A percentile compares a stretch with the other conserved stretches of the same genome.
phyloP scores from a whole-genome alignment of 345 rosid species.

The Pistacia atlantica region DNA sequence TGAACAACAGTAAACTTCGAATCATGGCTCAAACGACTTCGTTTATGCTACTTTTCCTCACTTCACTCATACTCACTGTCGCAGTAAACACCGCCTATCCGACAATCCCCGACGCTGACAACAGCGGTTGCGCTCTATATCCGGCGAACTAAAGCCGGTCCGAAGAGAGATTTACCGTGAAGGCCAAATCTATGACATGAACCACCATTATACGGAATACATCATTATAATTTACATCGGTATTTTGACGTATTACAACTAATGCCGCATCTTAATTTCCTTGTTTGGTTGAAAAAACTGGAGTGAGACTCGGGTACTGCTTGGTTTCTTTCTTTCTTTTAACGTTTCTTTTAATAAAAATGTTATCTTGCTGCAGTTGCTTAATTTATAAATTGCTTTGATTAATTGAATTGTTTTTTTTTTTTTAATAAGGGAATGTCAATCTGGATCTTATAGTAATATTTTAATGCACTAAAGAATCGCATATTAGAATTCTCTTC shows the following conservation, averaged over 20 bases:
- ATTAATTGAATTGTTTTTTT: too few species aligned
- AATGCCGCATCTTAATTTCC: too few species aligned
- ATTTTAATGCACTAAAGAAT: not conserved
- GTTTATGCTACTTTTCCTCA: not conserved
- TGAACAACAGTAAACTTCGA: too few species aligned
- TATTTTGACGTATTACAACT: too few species aligned
- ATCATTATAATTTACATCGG: too few species aligned
- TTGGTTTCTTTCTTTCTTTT: too few species aligned
- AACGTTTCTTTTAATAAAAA: too few species aligned
- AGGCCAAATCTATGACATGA: conserved; percentile 76
- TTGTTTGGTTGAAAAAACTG: too few species aligned
- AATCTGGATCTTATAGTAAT: not conserved
- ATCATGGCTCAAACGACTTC: not conserved
- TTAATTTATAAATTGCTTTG: not conserved
- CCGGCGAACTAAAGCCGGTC: conserved; percentile 43
- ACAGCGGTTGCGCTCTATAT: conserved; percentile 5
- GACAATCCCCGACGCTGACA: conserved; percentile 35
- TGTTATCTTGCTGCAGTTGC: too few species aligned
- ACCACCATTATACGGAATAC: conserved; percentile 50
- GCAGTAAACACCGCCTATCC: conserved; percentile 41
- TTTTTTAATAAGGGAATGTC: not conserved
- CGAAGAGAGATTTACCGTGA: conserved; percentile 78
- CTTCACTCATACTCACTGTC: not conserved
- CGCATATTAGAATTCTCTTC: not conserved
- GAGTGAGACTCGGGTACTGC: too few species aligned